Evolutionary conservation across 331 rosid species (phyloP).

Genomic region (Cucumis variabilis): DNA sequence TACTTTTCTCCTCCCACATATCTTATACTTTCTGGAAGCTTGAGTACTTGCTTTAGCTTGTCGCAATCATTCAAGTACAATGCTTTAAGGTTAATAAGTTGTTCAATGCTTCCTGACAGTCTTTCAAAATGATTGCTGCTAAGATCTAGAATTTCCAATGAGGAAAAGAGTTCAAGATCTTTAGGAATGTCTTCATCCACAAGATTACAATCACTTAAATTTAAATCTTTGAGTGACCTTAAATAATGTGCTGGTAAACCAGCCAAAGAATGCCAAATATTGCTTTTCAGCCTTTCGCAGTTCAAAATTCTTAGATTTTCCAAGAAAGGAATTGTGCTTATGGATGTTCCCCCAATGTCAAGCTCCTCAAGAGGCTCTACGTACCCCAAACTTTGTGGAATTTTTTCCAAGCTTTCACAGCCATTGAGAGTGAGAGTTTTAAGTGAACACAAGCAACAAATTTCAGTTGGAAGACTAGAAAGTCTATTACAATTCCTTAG

Average conservation of each 20-base stretch:
- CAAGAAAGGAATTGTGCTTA: neutral
- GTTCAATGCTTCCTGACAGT: neutral
- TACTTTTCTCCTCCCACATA: neutral
- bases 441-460: neutral
- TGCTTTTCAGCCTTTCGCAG: neutral
- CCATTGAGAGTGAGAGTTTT: neutral
- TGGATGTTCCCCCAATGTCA: constrained; percentile 14
- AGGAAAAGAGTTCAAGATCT: neutral
- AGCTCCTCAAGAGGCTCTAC: neutral
- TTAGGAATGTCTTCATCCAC: neutral
- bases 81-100: neutral
- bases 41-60: neutral
- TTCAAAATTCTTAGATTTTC: neutral
- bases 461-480: neutral
- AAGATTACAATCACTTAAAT: neutral
- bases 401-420: neutral
- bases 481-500: neutral
- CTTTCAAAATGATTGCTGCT: neutral
- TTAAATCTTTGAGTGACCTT: neutral
- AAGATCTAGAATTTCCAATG: neutral
- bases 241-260: too few species aligned
- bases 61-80: neutral
- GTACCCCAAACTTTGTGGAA: neutral
- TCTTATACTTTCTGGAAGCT: neutral
- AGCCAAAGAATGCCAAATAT: neutral